phyloP scores from a whole-genome alignment of 2,329 filamentous ascomycete genomes.

The Ascosphaera apis region DNA sequence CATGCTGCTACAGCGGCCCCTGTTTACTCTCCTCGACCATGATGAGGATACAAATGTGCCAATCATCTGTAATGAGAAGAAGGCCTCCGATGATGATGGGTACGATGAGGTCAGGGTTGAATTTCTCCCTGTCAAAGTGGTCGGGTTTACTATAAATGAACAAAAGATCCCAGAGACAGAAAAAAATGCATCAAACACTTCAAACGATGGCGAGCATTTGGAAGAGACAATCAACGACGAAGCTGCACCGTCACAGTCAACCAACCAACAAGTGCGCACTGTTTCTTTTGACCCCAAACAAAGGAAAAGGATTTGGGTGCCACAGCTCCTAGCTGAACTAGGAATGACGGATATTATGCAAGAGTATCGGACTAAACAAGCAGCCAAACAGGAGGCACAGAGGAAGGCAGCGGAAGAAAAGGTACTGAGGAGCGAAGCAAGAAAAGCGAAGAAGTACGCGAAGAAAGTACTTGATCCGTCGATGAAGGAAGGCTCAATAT shows the following conservation, averaged over 20 bases:
- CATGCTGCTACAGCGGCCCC: constrained; percentile 18
- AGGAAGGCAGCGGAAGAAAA: constrained; percentile 10
- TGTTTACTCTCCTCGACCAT: constrained; percentile 10
- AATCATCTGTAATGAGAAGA: constrained; percentile 43
- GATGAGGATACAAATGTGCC: constrained; percentile 19
- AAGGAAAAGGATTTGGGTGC: constrained; percentile 44
- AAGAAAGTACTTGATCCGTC: constrained; percentile 14
- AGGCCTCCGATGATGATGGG: constrained; percentile 51
- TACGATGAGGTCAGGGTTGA: constrained; percentile 57
- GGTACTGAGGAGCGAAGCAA: constrained; percentile 11
- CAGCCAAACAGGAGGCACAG: constrained; percentile 19
- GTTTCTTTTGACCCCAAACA: constrained; percentile 38
- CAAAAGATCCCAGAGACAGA: constrained; percentile 24
- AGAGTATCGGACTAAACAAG: constrained; percentile 27
- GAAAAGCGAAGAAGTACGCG: constrained; percentile 14
- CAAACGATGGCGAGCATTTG: constrained; percentile 5
- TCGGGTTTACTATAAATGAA: constrained; percentile 49
- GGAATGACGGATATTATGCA: constrained; percentile 43
- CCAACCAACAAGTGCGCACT: constrained; percentile 10
- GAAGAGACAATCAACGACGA: constrained; percentile 14
- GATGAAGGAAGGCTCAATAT: constrained; percentile 19
- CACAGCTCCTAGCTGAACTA: constrained; percentile 38
- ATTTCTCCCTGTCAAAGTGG: constrained; percentile 52
- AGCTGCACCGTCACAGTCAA: constrained; percentile 9
- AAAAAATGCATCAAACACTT: constrained; percentile 12